Evolutionary conservation across 805 yeast species (phyloP).

Genomic region (Tetrapisispora phaffii): DNA sequence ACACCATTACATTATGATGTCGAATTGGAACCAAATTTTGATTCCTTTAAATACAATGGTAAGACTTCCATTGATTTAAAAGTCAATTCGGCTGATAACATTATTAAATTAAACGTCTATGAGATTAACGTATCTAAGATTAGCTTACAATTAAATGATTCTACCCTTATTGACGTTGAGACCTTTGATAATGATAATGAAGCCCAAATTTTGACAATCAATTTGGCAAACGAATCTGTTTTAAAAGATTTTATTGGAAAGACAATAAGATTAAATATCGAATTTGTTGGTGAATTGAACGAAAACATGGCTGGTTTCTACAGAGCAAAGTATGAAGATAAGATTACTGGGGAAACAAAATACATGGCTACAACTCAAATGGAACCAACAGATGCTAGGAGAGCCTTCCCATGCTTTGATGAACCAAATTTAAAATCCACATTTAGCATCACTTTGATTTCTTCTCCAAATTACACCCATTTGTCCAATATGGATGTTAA

Average conservation of each 20-base stretch:
- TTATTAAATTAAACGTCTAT: constrained; percentile 47
- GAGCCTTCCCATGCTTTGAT: constrained; percentile 81
- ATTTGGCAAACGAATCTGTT: neutral
- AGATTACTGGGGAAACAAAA: constrained; percentile 51
- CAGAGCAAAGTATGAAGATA: constrained; percentile 51
- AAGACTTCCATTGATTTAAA: constrained; percentile 43
- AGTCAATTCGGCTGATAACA: constrained; percentile 37
- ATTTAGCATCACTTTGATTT: constrained; percentile 53
- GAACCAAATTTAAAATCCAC: constrained; percentile 74
- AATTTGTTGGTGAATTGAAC: constrained; percentile 55
- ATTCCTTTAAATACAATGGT: constrained; percentile 51
- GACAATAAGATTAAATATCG: constrained; percentile 34
- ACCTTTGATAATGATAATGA: constrained; percentile 31
- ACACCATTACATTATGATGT: constrained; percentile 68
- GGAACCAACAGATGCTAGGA: constrained; percentile 80
- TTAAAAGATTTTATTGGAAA: constrained; percentile 44
- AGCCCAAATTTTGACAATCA: constrained; percentile 47
- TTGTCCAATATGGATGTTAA: constrained; percentile 63
- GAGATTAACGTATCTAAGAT: constrained; percentile 56
- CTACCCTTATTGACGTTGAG: constrained; percentile 33
- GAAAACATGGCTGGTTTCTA: constrained; percentile 80
- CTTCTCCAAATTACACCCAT: constrained; percentile 46
- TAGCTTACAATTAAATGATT: constrained; percentile 30
- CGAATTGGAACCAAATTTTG: constrained; percentile 51
- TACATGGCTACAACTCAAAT: constrained; percentile 77